Base-by-base conservation (phyloP, 2,329 filamentous ascomycete genomes). In the Parasarocladium wereldwijsianum region DNA sequence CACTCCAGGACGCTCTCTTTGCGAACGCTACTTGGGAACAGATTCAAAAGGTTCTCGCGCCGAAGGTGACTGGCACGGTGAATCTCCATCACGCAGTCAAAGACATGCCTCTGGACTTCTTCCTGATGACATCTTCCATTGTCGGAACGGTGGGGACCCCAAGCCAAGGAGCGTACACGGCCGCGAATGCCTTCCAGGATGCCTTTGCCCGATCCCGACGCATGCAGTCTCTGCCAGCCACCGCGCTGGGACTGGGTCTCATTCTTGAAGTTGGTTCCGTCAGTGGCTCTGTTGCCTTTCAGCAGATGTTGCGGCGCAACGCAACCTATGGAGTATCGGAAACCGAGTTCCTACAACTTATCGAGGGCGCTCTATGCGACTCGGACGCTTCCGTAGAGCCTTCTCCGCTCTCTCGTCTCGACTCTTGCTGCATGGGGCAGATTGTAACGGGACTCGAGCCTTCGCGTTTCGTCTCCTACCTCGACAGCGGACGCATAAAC, bases 261-360 rank as follows among this genome's bases (percentile, higher is more conserved):
- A 47, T 58, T 24, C 43, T 43, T 6, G 51, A 51, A 12, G 51
- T 57, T 4, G 54, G 54, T 14, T 49, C 49, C 31, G 37, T 55
- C 3, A 42, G 47, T 29, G 50, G 56, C 18, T 47, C 52, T 23
- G 45, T 44, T 0, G 47, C 52, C 3, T 45, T 58, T 12, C 50
- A 57, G 34, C 41, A 38, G 2, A 30, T 50, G 7, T 42, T 59
- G 3, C 35, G 40, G 5, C 47, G 52, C 10, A 50, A 47, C 19
- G 56, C 50, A 2, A 45, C 56, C 25, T 46, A 51, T 19, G 40
- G 47, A 0, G 37, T 57, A 17, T 45, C 44, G 22, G 50, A 52
- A 30, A 32, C 41, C 3, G 46, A 50, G 33, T 34, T 50, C n/a
- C 34, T 52, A 2, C 43, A 47, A 24, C 34, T 44, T 6, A 8